Evolutionary conservation across 805 yeast species (phyloP).

Genomic region (Pichia heedii): DNA sequence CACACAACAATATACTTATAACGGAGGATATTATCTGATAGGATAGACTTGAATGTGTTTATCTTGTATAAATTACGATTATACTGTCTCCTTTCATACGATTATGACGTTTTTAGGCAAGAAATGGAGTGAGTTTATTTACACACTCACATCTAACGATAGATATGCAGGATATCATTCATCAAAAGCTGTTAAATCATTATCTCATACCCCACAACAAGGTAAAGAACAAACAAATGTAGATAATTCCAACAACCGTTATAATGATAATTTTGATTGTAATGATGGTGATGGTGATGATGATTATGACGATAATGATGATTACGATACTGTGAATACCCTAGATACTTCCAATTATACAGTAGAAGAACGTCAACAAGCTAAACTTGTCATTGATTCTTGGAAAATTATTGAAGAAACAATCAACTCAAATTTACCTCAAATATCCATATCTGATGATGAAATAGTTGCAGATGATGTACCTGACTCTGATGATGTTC

Average conservation of each 20-base stretch:
- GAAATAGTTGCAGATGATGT: conserved; percentile 51
- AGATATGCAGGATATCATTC: conserved; percentile 60
- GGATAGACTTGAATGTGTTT: no score
- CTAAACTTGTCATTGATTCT: conserved; percentile 8
- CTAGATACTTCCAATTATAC: conserved; percentile 1
- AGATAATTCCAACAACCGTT: not conserved
- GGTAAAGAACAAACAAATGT: not conserved
- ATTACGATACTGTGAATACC: not conserved
- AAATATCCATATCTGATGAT: not conserved
- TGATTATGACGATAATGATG: not conserved
- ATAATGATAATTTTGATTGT: conserved; percentile 19
- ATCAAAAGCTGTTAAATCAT: conserved; percentile 4
- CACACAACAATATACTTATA: no score
- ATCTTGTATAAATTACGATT: no score
- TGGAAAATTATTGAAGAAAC: conserved; percentile 57
- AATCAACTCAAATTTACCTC: conserved; percentile 34
- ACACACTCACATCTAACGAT: conserved; percentile 57
- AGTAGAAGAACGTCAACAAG: conserved; percentile 8
- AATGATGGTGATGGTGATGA: not conserved
- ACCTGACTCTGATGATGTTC: conserved; percentile 62
- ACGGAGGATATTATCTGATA: no score
- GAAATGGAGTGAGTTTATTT: conserved; percentile 48
- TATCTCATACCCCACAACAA: conserved; percentile 17
- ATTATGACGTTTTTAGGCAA: conserved; percentile 19
- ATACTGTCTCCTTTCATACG: not conserved